A percentile compares a stretch with the other conserved stretches of the same genome.
Conservation (phyloP, 208 protist genomes). For the Wallacemonas collosoma region DNA sequence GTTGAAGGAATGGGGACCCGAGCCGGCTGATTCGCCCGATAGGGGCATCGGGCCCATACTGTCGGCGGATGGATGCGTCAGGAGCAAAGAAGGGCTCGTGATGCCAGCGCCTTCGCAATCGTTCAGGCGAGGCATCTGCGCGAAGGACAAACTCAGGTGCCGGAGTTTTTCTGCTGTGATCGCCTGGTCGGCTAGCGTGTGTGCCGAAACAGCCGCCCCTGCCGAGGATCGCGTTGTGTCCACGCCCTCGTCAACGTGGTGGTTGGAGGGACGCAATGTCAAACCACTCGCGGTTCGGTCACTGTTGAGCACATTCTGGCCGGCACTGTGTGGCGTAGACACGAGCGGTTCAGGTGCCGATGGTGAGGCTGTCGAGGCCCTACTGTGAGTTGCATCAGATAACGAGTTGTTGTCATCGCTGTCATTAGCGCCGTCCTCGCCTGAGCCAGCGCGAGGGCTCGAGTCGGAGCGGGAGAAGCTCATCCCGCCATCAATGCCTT, state of each 20-base stretch:
- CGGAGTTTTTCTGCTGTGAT: conserved; percentile 1
- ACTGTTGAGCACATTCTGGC: not conserved
- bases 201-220: not conserved
- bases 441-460: not conserved
- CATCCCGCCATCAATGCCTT: not conserved
- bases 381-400: not conserved
- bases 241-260: no score
- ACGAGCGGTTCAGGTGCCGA: not conserved
- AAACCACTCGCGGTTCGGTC: not conserved
- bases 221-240: no score
- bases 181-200: not conserved
- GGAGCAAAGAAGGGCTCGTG: conserved; percentile 13
- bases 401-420: not conserved
- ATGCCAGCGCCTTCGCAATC: conserved; percentile 13
- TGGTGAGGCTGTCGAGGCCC: conserved; percentile 8
- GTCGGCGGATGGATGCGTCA: not conserved
- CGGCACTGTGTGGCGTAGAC: not conserved
- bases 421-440: not conserved
- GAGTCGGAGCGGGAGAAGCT: conserved; percentile 14
- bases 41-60: not conserved
- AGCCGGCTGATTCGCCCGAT: not conserved
- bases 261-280: not conserved
- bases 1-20: conserved; percentile 10
- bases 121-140: conserved; percentile 9
- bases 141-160: conserved; percentile 6